Evolutionary conservation across 73 alveolate species (phyloP), one percentile per base, ranked within the genome.

Genomic region (Stentor coeruleus): DNA sequence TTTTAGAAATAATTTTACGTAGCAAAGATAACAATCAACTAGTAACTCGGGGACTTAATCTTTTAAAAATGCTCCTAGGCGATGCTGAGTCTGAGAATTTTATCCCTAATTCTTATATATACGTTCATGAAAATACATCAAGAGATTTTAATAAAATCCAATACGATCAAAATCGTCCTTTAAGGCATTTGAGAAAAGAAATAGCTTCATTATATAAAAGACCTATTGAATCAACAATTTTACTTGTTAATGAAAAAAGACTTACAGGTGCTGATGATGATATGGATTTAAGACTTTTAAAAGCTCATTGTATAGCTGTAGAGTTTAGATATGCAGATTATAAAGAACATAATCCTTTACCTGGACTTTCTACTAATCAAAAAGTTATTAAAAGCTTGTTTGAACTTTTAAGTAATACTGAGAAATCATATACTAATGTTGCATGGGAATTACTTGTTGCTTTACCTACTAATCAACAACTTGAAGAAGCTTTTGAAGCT

Each of bases 371-470:
- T 26, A 59, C 39, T 3, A 88, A 87, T 41, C 82, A 88, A 40
- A 74, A 60, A 49, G 73, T 83, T 58, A 58, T 74, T 60, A 88
- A 87, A 38, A 3, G 15, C 28, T 38, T 87, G 42, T 88, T 88
- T 82, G 66, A 26, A 38, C 81, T 90, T 0, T 42, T 90, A 59
- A 30, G 79, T 39, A 58, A 55, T 6, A 81, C 86, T 14, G 90
- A 58, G 1, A 77, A 73, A 3, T n/a, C 60, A 37, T 55, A 87
- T 84, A 74, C 86, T 75, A 93, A 90, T 26, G 76, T 85, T 14
- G 77, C 92, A 1, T 90, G 96, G 96, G 83, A 90, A 31, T 83
- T 90, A 58, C 76, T 90, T 36, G 41, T 37, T 59, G 81, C 88
- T 77, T 85, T 90, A 2, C 96, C 96, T 37, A 86, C 83, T 28